Conservation (phyloP, 139 green algal species). For the Diplosphaera chodatii region DNA sequence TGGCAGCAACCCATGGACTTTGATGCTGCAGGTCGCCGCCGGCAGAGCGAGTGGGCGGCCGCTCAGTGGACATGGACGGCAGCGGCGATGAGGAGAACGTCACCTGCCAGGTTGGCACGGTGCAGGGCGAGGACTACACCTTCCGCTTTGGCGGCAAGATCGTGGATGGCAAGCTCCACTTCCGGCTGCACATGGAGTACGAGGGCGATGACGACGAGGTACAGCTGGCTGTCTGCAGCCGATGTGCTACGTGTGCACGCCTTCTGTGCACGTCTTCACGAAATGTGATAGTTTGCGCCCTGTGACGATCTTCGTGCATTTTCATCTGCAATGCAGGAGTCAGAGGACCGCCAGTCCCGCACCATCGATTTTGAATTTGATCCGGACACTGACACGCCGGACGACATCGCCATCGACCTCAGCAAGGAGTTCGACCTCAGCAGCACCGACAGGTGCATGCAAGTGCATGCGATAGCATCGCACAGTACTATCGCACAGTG, state of each 20-base stretch:
- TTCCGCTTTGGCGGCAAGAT: constrained; percentile 75
- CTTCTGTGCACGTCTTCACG: too few relatives aligned
- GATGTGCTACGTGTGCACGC: too few relatives aligned
- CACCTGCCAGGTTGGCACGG: constrained; percentile 57
- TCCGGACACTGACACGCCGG: constrained; percentile 78
- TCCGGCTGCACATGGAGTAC: constrained; percentile 74
- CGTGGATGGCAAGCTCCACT: constrained; percentile 77
- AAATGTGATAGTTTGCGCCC: too few relatives aligned
- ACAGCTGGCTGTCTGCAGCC: background rate
- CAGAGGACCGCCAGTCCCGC: constrained; percentile 19
- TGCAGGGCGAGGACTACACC: constrained; percentile 84
- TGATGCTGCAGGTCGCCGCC: background rate
- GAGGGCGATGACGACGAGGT: constrained; percentile 37
- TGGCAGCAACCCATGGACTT: too few relatives aligned
- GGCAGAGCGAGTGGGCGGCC: background rate
- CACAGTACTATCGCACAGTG: too few relatives aligned
- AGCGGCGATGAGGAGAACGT: background rate
- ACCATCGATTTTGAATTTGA: constrained; percentile 98
- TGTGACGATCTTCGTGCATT: too few relatives aligned
- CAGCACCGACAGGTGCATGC: constrained; percentile 58
- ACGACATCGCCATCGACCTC: constrained; percentile 90
- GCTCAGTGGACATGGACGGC: background rate
- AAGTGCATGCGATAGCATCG: too few relatives aligned
- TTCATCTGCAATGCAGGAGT: background rate
- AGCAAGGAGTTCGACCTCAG: constrained; percentile 82